Percentiles rank a stretch among this genome's conserved stretches.
Evolutionary conservation across 371 early-diverging fungal species (phyloP).

Genomic region (Syncephalastrum contaminatum): DNA sequence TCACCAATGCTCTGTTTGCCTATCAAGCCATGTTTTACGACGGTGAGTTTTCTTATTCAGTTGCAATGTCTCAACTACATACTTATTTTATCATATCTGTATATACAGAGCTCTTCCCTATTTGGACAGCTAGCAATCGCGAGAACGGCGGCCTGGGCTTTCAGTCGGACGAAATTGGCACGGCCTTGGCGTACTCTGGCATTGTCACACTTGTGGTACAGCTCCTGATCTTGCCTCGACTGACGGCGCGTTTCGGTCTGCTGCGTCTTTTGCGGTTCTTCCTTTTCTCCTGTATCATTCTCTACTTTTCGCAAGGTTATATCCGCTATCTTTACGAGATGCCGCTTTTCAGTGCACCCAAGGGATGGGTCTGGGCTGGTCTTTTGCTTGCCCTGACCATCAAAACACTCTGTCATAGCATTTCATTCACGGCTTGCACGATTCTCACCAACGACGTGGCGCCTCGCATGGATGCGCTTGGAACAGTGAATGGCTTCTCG

Average conservation of each 20-base stretch:
- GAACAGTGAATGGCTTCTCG: conserved; percentile 42
- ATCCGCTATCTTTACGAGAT: conserved; percentile 32
- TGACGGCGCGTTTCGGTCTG: conserved; percentile 48
- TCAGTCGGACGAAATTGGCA: conserved; percentile 49
- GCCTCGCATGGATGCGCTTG: conserved; percentile 29
- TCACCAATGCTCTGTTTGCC: conserved; percentile 35
- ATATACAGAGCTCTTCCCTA: conserved; percentile 20
- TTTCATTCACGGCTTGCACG: conserved; percentile 33
- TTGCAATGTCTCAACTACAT: not conserved
- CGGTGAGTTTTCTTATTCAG: conserved; percentile 18
- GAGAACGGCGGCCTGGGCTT: conserved; percentile 60
- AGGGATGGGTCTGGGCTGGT: conserved; percentile 48
- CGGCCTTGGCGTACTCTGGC: conserved; percentile 53
- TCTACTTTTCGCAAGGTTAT: conserved; percentile 40
- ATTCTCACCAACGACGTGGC: conserved; percentile 38
- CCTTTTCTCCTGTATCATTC: conserved; percentile 33
- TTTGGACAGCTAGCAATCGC: conserved; percentile 16
- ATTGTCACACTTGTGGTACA: conserved; percentile 53
- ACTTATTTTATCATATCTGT: not conserved
- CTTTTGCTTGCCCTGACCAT: conserved; percentile 24
- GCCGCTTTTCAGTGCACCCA: conserved; percentile 31
- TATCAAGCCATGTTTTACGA: conserved; percentile 44
- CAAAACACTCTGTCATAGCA: conserved; percentile 37
- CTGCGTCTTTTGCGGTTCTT: conserved; percentile 50
- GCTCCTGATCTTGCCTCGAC: conserved; percentile 43